Evolutionary conservation across 495 filamentous ascomycete genomes (phyloP).

Genomic region (Talaromyces wortmannii): DNA sequence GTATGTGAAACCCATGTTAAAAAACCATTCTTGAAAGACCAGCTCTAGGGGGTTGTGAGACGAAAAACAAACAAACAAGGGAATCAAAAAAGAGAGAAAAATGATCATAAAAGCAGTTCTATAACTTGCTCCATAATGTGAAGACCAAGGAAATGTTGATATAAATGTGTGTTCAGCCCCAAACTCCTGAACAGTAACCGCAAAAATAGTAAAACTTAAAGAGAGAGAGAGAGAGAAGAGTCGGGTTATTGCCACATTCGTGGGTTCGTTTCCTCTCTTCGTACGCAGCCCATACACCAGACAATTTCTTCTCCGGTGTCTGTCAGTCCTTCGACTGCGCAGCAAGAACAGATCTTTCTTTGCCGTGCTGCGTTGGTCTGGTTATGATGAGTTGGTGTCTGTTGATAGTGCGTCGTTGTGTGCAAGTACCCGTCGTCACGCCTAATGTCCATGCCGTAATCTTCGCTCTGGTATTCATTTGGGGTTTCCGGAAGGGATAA

Average conservation of each 20-base stretch:
- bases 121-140: neutral
- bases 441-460: neutral
- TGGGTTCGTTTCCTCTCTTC: neutral
- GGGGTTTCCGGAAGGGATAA: neutral
- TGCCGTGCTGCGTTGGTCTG: neutral
- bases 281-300: slow-evolving; percentile 32
- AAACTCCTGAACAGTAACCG: neutral
- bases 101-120: neutral
- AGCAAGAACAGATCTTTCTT: slow-evolving; percentile 32
- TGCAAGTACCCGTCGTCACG: neutral
- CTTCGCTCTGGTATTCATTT: neutral
- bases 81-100: too few relatives aligned
- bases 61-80: too few relatives aligned
- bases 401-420: neutral
- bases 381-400: neutral
- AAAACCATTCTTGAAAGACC: too few relatives aligned
- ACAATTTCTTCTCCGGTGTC: slow-evolving; percentile 31
- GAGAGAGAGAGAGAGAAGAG: neutral
- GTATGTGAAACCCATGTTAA: neutral
- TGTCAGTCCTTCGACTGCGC: slow-evolving; percentile 35
- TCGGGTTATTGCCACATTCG: neutral
- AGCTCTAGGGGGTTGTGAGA: too few relatives aligned
- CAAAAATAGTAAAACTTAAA: neutral
- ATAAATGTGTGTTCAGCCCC: neutral
- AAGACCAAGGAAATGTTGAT: neutral